phyloP scores from a whole-genome alignment of 2,329 filamentous ascomycete species.

The Drechslerella dactyloides region DNA sequence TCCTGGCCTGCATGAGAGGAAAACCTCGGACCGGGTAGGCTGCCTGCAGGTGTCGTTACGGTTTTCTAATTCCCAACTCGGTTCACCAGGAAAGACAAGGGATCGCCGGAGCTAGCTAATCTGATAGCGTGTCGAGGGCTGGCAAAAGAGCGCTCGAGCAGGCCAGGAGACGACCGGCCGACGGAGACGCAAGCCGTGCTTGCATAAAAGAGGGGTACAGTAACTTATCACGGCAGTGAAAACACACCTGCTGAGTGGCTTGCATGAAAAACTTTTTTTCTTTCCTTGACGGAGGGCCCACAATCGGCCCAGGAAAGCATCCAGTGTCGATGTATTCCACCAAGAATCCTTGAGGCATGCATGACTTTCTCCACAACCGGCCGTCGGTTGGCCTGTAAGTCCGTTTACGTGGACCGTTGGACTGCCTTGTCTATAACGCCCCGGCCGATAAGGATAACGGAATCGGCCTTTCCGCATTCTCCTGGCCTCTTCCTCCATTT shows the following conservation, averaged over 20 bases:
- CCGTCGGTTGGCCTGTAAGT: constrained; percentile 13
- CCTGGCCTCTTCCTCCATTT: neutral
- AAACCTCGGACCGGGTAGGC: constrained; percentile 1
- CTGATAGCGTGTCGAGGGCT: constrained; percentile 35
- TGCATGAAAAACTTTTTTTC: constrained; percentile 46
- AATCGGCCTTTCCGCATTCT: constrained; percentile 9
- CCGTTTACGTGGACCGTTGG: constrained; percentile 37
- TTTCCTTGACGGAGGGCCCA: constrained; percentile 47
- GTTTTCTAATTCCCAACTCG: constrained; percentile 21
- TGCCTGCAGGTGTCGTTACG: constrained; percentile 2
- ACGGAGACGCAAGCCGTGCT: constrained; percentile 46
- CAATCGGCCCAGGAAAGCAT: constrained; percentile 21
- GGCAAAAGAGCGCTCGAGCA: constrained; percentile 24
- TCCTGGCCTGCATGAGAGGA: neutral
- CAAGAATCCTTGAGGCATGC: constrained; percentile 22
- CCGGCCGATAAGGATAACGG: constrained; percentile 45
- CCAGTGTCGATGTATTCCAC: constrained; percentile 31
- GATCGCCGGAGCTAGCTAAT: constrained; percentile 44
- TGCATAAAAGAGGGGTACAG: constrained; percentile 51
- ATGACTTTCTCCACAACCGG: constrained; percentile 16
- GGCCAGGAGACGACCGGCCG: constrained; percentile 34
- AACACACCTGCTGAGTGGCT: constrained; percentile 50
- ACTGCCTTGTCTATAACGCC: constrained; percentile 40
- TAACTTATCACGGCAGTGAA: constrained; percentile 48
- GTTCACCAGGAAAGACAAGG: constrained; percentile 34